Conservation (phyloP, 2,329 filamentous ascomycete genomes). For the Aspergillus uvarum region DNA sequence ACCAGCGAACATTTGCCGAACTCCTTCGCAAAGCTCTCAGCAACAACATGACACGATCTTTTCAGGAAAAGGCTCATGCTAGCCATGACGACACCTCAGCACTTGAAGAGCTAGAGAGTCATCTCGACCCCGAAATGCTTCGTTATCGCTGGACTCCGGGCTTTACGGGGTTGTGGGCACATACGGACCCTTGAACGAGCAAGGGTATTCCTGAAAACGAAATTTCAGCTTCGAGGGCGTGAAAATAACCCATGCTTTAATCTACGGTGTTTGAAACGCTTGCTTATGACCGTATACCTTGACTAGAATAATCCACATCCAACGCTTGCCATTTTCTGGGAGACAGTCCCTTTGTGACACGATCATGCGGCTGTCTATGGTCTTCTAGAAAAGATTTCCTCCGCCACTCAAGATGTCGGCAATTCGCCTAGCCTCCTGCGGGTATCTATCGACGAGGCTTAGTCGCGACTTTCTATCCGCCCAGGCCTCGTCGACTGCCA, state of each 20-base stretch:
- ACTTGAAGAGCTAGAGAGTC: not conserved
- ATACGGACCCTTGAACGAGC: not conserved
- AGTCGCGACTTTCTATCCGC: not conserved
- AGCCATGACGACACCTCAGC: not conserved
- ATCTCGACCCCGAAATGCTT: constrained; percentile 2
- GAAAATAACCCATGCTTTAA: too few relatives aligned
- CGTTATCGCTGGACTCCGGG: constrained; percentile 3
- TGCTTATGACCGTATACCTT: too few relatives aligned
- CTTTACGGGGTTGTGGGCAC: not conserved
- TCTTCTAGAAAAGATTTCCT: not conserved
- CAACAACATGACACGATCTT: not conserved
- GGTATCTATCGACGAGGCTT: not conserved
- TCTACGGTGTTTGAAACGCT: too few relatives aligned
- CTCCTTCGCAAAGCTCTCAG: not conserved
- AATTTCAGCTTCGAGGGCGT: too few relatives aligned
- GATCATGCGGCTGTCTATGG: too few relatives aligned
- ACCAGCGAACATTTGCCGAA: constrained; percentile 1
- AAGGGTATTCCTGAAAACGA: too few relatives aligned
- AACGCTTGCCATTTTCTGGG: not conserved
- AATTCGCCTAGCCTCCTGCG: not conserved
- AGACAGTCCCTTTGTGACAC: not conserved
- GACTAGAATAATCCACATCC: not conserved
- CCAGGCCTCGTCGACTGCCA: not conserved
- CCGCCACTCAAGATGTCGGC: not conserved
- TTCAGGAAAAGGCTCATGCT: not conserved